Evolutionary conservation across 352 stramenopile genomes (phyloP).

Genomic region (Phytophthora rubi): DNA sequence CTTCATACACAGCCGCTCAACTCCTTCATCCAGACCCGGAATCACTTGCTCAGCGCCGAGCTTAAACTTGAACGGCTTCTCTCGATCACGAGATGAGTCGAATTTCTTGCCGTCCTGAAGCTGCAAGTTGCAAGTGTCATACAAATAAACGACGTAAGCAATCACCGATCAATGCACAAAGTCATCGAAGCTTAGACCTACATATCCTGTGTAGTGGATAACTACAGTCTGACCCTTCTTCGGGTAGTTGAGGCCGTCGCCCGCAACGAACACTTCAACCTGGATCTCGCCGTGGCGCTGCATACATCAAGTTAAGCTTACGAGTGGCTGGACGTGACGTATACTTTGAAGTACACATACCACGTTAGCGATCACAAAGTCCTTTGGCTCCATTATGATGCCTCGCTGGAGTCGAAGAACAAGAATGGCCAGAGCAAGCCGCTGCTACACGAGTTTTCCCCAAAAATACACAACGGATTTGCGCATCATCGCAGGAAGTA

Average conservation of each 20-base stretch:
- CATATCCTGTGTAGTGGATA: conserved; percentile 90
- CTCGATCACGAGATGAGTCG: conserved; percentile 73
- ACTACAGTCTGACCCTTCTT: conserved; percentile 87
- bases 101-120: conserved; percentile 81
- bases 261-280: conserved; percentile 89
- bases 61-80: conserved; percentile 92
- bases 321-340: not conserved
- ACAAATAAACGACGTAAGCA: not conserved
- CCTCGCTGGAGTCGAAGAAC: not conserved
- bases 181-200: conserved; percentile 31
- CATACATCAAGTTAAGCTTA: conserved; percentile 10
- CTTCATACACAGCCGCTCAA: conserved; percentile 85
- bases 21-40: conserved; percentile 83
- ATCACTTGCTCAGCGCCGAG: conserved; percentile 91
- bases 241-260: conserved; percentile 92
- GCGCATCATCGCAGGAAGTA: conserved; percentile 12
- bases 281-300: conserved; percentile 78
- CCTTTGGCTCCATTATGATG: conserved; percentile 60
- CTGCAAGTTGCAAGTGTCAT: conserved; percentile 29
- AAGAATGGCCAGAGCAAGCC: not conserved
- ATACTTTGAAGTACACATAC: conserved; percentile 24
- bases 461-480: conserved; percentile 15
- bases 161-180: not conserved
- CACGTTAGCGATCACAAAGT: conserved; percentile 63
- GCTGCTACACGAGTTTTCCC: conserved; percentile 1